Base-by-base conservation (phyloP, 78 protist genomes). In the Polysphondylium violaceum region DNA sequence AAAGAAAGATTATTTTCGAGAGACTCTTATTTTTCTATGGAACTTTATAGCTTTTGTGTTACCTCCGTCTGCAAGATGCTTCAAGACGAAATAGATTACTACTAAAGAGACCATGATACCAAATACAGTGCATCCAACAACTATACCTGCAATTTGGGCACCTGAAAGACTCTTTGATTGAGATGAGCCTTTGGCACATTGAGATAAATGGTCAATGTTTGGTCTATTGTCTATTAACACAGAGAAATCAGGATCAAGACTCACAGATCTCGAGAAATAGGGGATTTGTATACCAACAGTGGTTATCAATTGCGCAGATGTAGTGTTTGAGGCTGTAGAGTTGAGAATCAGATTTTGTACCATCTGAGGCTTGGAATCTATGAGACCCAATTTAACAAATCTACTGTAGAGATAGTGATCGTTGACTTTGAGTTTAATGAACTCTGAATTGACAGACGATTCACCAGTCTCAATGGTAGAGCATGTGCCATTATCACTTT, bases 171-270 rank as follows among this genome's bases (percentile, higher is more conserved):
- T 11, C 11, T 47, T 47, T 47, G 53, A 47, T n/a, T n/a, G n/a
- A n/a, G n/a, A n/a, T n/a, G n/a, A n/a, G n/a, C n/a, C n/a, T 47
- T 47, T 47, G 53, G 53, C 11, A 47, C 53, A 47, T 14, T 14
- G 11, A 14, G 53, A 47, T 47, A 11, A 47, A 11, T 47, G 23
- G 23, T 47, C 53, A n/a, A n/a, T n/a, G n/a, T n/a, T n/a, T n/a
- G n/a, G n/a, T n/a, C n/a, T n/a, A n/a, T n/a, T n/a, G 8, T 47
- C 11, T 6, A 64, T 50, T 7, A 64, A 17, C 27, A 29, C 21
- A 11, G 73, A 14, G 38, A 64, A 64, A 33, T 64, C 73, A 17
- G 73, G 73, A 36, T 64, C 73, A 8, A 64, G 73, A 8, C 33
- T 17, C 2, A 38, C 47, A 64, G 43, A 17, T 41, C 4, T 14